A percentile compares a stretch with the other conserved stretches of the same genome.
These are phyloP conservation scores for Syzygium aromaticum DNA, from an alignment of 345 rosid genomes.

Conservation along the genomic window DNA sequence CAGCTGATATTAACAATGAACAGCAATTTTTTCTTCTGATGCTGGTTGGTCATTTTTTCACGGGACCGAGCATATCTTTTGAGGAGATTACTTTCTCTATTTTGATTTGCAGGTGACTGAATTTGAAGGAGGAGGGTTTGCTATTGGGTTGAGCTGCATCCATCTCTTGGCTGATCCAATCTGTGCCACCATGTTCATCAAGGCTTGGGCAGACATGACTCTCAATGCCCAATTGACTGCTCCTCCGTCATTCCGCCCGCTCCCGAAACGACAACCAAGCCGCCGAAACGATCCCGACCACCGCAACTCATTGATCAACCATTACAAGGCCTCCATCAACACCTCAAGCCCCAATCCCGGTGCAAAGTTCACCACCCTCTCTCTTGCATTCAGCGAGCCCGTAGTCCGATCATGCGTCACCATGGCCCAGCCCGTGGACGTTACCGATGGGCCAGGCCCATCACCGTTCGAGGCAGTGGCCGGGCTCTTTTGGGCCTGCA, in stretches of 20 bases:
- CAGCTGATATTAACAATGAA: neutral
- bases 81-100: neutral
- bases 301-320: constrained; percentile 21
- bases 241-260: constrained; percentile 42
- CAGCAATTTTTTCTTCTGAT: neutral
- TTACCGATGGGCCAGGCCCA: neutral
- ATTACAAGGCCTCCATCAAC: constrained; percentile 21
- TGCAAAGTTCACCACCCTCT: constrained; percentile 18
- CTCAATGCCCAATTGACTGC: constrained; percentile 12
- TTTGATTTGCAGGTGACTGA: constrained; percentile 43
- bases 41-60: neutral
- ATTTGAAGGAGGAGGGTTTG: constrained; percentile 68
- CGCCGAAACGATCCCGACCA: constrained; percentile 5
- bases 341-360: neutral
- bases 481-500: constrained; percentile 50
- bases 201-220: constrained; percentile 70
- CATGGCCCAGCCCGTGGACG: constrained; percentile 9
- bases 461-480: constrained; percentile 43
- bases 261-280: constrained; percentile 24
- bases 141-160: constrained; percentile 63
- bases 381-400: constrained; percentile 30
- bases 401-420: constrained; percentile 32
- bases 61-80: neutral
- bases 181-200: constrained; percentile 45
- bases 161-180: constrained; percentile 58